Conservation (phyloP, 2,329 filamentous ascomycete species). For the Purpureocillium lavendulum region DNA sequence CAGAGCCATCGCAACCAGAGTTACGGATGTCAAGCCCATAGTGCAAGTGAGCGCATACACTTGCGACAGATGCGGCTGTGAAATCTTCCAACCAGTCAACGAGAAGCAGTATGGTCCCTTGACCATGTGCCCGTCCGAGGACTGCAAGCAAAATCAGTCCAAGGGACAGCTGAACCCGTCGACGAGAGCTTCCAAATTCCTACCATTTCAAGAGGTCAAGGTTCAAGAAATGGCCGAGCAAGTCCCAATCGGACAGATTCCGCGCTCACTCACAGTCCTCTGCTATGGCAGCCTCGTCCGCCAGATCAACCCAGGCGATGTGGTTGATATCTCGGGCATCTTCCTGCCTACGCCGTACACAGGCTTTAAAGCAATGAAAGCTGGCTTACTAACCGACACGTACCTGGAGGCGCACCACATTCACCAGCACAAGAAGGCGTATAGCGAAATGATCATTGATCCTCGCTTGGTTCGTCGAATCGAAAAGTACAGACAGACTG, state of each 20-base stretch:
- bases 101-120: slow-evolving; percentile 87
- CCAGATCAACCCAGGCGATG: slow-evolving; percentile 85
- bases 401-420: slow-evolving; percentile 94
- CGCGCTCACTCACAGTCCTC: slow-evolving; percentile 79
- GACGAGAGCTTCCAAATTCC: slow-evolving; percentile 91
- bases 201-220: slow-evolving; percentile 97
- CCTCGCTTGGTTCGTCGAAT: slow-evolving; percentile 73
- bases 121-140: slow-evolving; percentile 77
- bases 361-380: slow-evolving; percentile 95
- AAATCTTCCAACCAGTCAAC: slow-evolving; percentile 93
- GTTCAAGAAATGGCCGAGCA: slow-evolving; percentile 99
- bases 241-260: slow-evolving; percentile 95
- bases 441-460: slow-evolving; percentile 84
- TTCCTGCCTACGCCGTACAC: slow-evolving; percentile 97
- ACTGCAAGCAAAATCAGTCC: slow-evolving; percentile 82
- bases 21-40: slow-evolving; percentile 94
- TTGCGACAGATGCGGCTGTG: slow-evolving; percentile 90
- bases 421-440: slow-evolving; percentile 95
- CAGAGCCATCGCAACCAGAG: slow-evolving; percentile 85
- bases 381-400: slow-evolving; percentile 92
- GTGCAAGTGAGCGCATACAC: slow-evolving; percentile 98
- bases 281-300: slow-evolving; percentile 82
- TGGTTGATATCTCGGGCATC: slow-evolving; percentile 88
- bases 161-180: slow-evolving; percentile 92
- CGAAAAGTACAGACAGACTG: slow-evolving; percentile 73